These are phyloP conservation scores for Sordariomycetes sp. DNA, from an alignment of 2,329 filamentous ascomycete genomes.

Conservation along the genomic window DNA sequence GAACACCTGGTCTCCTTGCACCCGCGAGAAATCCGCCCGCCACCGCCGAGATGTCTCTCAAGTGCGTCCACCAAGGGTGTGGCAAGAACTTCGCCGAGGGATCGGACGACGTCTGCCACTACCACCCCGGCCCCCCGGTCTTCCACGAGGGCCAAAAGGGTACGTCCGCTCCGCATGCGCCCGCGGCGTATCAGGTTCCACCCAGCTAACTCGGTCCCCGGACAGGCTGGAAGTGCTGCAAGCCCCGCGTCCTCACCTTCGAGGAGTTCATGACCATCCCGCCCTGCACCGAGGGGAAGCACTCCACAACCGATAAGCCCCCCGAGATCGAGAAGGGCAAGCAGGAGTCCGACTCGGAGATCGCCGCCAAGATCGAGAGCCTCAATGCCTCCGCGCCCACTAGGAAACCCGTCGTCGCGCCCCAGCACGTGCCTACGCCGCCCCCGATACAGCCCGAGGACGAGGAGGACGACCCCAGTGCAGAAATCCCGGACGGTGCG, in stretches of 20 bases:
- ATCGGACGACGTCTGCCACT: constrained; percentile 67
- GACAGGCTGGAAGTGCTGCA: constrained; percentile 97
- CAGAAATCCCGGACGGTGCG: constrained; percentile 63
- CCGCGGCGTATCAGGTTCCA: not conserved
- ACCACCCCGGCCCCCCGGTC: constrained; percentile 86
- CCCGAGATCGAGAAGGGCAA: constrained; percentile 50
- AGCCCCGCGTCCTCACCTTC: constrained; percentile 89
- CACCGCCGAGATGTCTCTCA: constrained; percentile 50
- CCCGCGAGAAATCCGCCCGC: not conserved
- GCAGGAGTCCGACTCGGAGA: constrained; percentile 27
- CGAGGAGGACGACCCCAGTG: constrained; percentile 73
- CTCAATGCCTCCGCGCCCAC: constrained; percentile 31
- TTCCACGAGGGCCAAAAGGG: constrained; percentile 99
- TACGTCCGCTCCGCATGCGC: constrained; percentile 28
- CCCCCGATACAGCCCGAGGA: constrained; percentile 62
- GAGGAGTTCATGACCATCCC: constrained; percentile 93
- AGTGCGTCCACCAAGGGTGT: constrained; percentile 95
- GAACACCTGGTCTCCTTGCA: not conserved
- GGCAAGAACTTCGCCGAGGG: constrained; percentile 77
- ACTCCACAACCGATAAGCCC: constrained; percentile 73
- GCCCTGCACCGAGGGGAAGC: constrained; percentile 86
- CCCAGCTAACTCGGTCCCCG: not conserved
- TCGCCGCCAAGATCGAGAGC: constrained; percentile 39
- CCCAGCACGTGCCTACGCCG: constrained; percentile 34
- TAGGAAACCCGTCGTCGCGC: constrained; percentile 25